Evolutionary conservation across 2,329 filamentous ascomycete species (phyloP), one percentile per base, ranked within the genome.

Genomic region (Cordyceps cateniannulata): DNA sequence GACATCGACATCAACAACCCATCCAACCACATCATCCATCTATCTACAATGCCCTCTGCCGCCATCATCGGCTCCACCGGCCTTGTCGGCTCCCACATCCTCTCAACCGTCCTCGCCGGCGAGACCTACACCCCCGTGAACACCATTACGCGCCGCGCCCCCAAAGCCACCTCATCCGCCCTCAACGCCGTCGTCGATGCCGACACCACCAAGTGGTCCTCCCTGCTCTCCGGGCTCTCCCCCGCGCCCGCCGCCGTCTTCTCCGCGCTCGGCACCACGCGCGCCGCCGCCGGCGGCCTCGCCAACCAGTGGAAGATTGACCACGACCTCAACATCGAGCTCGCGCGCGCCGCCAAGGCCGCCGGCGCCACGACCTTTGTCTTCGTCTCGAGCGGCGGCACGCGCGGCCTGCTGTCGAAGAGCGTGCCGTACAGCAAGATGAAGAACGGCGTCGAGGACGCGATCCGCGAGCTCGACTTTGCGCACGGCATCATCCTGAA

Each of bases 401-500:
- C 76, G 1, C 73, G 78, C 22, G 70, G 76, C 16, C 27, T 80
- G 44, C 32, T 76, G 35, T 54, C 66, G 48, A 52, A 74, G 73
- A 55, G 79, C 77, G n/a, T 83, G 71, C 75, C 79, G 69, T 75
- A 81, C 75, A 64, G 84, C 76, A 65, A 78, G 72, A 95, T 97
- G 90, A 97, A 97, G 79, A 86, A 85, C 25, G 90, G 95, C 67
- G 85, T 96, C 45, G 93, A 98, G 72, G 88, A 96, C 38, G 79
- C 85, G 18, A 82, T 96, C 62, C 83, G 84, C 71, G 83, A 76
- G 47, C 75, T 93, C 4, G 87, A 78, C 5, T 96, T 96, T 69
- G 89, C 93, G 54, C 85, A 89, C 65, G 87, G 86, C 5, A 82
- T 96, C 60, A 87, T 97, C 59, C 53, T 88, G 24, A 74, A 86